Base-by-base conservation (phyloP, 352 stramenopile species). In the Phytopythium oedochilum region DNA sequence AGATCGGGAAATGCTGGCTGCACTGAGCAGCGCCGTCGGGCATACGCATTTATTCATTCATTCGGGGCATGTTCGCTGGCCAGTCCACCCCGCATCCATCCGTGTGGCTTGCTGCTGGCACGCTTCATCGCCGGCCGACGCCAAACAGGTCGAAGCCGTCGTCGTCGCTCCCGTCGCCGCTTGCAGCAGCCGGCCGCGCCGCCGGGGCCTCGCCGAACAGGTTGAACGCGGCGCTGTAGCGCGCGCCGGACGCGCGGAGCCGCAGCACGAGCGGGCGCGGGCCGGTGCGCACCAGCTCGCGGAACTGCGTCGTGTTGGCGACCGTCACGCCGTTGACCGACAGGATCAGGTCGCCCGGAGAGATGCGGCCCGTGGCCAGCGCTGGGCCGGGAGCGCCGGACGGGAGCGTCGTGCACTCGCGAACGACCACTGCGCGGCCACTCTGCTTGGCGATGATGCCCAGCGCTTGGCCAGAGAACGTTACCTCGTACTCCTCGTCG, bases 391-490 rank as follows among this genome's bases (percentile, higher is more conserved):
- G 67, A 3, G 64, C 60, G 26, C 82, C 83, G 0, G 73, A 84
- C 7, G 66, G 60, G 10, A 90, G 61, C 28, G 36, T 52, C 14
- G 65, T 63, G 42, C 83, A 91, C 61, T 92, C 82, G 7, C 77
- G 76, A 28, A 94, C 84, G 26, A 91, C 78, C 46, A 94, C 82
- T 3, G 65, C 66, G 15, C 39, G 53, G 0, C 72, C 70, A 49
- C 71, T 88, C 57, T 92, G 75, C 57, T 88, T 88, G 35, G 83
- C 81, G 32, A 89, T 73, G 22, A 94, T 61, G 9, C 85, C 85
- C 22, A 94, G 64, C 20, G 83, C 66, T 15, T 62, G 55, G 12
- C 63, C 66, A 11, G 68, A 58, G 53, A 94, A 94, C 40, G 81
- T 65, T 10, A 92, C 70, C 53, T 94, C 85, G 54, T 89, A 94